phyloP scores from a whole-genome alignment of 2,329 filamentous ascomycete genomes.

The Myriangium duriaei region DNA sequence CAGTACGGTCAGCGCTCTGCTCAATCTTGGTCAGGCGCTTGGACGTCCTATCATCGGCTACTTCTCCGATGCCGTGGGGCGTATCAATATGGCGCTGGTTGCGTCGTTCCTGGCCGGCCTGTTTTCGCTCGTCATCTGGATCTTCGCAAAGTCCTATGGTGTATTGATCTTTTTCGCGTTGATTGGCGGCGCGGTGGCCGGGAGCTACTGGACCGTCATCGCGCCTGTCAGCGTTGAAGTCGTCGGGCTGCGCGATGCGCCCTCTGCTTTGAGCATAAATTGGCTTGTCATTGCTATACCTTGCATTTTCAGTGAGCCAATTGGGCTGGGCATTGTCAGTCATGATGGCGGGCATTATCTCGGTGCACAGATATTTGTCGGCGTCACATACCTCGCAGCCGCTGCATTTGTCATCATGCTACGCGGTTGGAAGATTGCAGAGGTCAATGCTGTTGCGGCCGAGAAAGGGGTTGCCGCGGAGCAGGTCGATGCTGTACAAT shows the following conservation, averaged over 20 bases:
- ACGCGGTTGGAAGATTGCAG: constrained; percentile 48
- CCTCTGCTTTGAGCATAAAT: constrained; percentile 55
- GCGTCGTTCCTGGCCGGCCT: constrained; percentile 54
- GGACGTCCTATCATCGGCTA: constrained; percentile 62
- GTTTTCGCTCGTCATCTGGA: constrained; percentile 60
- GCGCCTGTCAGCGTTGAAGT: constrained; percentile 62
- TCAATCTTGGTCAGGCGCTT: constrained; percentile 55
- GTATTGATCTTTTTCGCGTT: constrained; percentile 61
- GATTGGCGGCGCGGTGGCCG: constrained; percentile 52
- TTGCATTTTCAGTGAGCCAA: constrained; percentile 49
- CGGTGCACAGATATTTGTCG: constrained; percentile 47
- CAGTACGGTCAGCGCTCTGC: constrained; percentile 57
- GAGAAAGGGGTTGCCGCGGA: constrained; percentile 17
- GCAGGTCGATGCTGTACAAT: constrained; percentile 17
- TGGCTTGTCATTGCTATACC: constrained; percentile 63
- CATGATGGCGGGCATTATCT: constrained; percentile 40
- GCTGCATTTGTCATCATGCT: constrained; percentile 42
- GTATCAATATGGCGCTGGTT: constrained; percentile 58
- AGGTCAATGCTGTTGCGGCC: constrained; percentile 32
- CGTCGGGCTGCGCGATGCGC: constrained; percentile 55
- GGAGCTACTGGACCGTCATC: constrained; percentile 54
- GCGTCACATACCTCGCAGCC: constrained; percentile 49
- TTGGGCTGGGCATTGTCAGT: constrained; percentile 41
- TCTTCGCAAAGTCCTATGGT: constrained; percentile 53
- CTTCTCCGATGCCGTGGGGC: constrained; percentile 55